Conservation (phyloP, 345 rosid genomes). For the Brassica juncea region DNA sequence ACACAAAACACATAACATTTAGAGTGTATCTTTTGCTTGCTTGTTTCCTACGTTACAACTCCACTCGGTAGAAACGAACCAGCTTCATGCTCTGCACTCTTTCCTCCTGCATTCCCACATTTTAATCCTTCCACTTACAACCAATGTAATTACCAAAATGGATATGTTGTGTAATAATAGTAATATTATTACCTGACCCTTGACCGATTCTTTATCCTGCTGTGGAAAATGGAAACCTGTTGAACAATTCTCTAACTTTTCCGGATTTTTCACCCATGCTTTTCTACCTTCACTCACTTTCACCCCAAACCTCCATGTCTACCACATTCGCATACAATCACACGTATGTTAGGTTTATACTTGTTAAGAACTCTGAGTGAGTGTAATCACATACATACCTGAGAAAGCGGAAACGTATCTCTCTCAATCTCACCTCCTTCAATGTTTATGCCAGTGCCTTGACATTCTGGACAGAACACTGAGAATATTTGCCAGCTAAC, state of each 20-base stretch:
- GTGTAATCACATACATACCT: conserved; percentile 51
- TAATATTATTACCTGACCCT: conserved; percentile 47
- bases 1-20: background rate
- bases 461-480: conserved; percentile 92
- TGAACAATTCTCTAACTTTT: conserved; percentile 73
- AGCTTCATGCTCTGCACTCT: conserved; percentile 55
- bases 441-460: conserved; percentile 71
- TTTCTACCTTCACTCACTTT: conserved; percentile 74
- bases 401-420: conserved; percentile 65
- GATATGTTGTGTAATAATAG: background rate
- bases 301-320: conserved; percentile 78
- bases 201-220: conserved; percentile 37
- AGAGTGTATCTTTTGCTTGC: background rate
- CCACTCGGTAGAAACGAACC: conserved; percentile 69
- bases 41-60: conserved; percentile 20
- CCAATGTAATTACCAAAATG: background rate
- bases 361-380: background rate
- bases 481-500: conserved; percentile 50
- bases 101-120: conserved; percentile 48
- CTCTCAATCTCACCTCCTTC: conserved; percentile 65
- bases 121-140: background rate
- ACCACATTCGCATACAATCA: conserved; percentile 14
- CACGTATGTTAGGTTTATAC: conserved; percentile 3
- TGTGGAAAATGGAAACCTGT: conserved; percentile 73
- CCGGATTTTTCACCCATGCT: conserved; percentile 90